Base-by-base conservation (phyloP, 2,329 filamentous ascomycete species). In the Diplocarpon rosae region DNA sequence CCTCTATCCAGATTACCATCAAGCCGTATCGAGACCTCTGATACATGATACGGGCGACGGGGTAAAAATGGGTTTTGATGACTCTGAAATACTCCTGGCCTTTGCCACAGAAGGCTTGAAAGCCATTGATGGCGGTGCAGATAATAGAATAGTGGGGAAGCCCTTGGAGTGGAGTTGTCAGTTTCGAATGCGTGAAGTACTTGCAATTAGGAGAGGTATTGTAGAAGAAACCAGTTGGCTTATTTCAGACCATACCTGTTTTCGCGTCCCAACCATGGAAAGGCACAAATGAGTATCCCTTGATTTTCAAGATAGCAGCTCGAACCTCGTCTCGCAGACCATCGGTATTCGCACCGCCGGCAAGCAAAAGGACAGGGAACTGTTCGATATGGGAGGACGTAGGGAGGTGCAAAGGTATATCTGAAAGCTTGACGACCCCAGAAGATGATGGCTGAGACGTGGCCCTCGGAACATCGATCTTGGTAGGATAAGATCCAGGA, bases 1-100 rank as follows among this genome's bases (percentile, higher is more conserved):
- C 30, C 24, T 39, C 42, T 16, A 39, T 35, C 42, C 42, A 45
- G 17, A 45, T 39, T 17, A 45, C 31, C 42, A 45, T 45, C 2
- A 39, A 28, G 9, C 42, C 37, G 11, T 15, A 15, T 1, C 36
- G 16, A 32, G 30, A 14, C 1, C 37, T 28, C 36, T 45, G 42
- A 27, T 39, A 45, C 42, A 45, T 45, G 29, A 45, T 39, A 8
- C 36, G 35, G 7, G 31, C 24, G 29, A 20, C 33, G 30, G 30
- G 16, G 32, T 28, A 30, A 36, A 45, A 45, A 16, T 45, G 35
- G 7, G 15, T n/a, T 28, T 30, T 32, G 11, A 37, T 10, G 17
- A 39, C 36, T 13, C 14, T 28, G 36, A 39, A 45, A 30, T 45
- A 39, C 17, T 45, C 29, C 28, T 39, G 29, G 10, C 15, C 28